Evolutionary conservation across 768 basidiomycete species (phyloP), one percentile per base, ranked within the genome.

Genomic region (Mycena indigotica): DNA sequence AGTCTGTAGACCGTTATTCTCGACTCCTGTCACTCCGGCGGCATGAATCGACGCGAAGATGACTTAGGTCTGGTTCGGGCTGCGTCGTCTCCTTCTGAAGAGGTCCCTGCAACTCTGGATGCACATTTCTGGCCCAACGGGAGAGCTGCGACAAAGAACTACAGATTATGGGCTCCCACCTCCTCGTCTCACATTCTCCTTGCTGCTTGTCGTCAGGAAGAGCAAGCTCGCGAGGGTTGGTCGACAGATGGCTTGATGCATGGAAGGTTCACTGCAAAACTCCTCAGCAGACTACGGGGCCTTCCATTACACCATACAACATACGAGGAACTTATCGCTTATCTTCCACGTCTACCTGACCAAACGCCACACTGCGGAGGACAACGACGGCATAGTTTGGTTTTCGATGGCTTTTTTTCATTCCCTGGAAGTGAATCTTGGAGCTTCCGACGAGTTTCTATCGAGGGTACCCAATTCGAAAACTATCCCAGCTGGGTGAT

Each of bases 331-430:
- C 56, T 57, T 3, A 28, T 53, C 1, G 30, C 52, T 19, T 25
- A n/a, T 26, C 16, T 57, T 17, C 56, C 56, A 19, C 5, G 5
- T 12, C 52, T 40, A 16, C 2, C 44, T 12, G 50, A 1, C 25
- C 55, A 56, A 40, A 51, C 24, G 4, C 55, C 55, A 24, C 49
- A 56, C 5, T 50, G 48, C 38, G 35, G n/a, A 2, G 48, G 55
- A 17, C 21, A 15, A 30, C 28, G 41, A 32, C 49, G 21, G 12
- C 4, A 44, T 13, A 13, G 44, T 17, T 28, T 52, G 2, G 13
- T 57, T 44, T 57, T 57, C 32, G 25, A 40, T 8, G 32, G 45
- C 10, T 44, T 39, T n/a, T 48, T 38, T 16, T 51, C 51, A 6
- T 28, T 26, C 15, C 52, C 51, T 2, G 51, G 56, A 2, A n/a